A percentile compares a stretch with the other conserved stretches of the same genome.
Evolutionary conservation across 805 yeast species (phyloP).

Genomic region (Yarrowia osloensis): DNA sequence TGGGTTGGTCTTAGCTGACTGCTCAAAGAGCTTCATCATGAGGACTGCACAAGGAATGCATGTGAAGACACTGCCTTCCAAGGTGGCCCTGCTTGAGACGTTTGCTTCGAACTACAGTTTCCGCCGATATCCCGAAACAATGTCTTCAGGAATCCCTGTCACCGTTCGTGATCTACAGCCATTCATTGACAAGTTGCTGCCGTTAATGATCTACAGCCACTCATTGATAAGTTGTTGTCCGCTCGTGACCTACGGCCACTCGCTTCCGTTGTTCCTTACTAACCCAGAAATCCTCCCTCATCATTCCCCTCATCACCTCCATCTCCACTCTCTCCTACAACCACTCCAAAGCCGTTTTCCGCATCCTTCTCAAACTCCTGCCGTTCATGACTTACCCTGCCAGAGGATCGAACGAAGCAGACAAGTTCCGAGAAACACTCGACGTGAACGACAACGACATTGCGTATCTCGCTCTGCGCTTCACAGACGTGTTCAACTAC

Average conservation of each 20-base stretch:
- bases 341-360: constrained; percentile 17
- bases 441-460: not conserved
- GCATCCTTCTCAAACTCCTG: constrained; percentile 14
- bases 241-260: not conserved
- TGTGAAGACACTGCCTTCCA: no score
- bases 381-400: constrained; percentile 21
- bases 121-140: no score
- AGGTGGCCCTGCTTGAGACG: no score
- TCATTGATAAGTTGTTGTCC: not conserved
- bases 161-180: no score
- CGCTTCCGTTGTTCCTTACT: not conserved
- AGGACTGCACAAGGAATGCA: no score
- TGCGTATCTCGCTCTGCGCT: not conserved
- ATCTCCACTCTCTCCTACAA: constrained; percentile 14
- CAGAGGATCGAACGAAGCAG: constrained; percentile 15
- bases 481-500: constrained; percentile 23
- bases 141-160: no score
- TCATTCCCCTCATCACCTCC: not conserved
- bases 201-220: no score
- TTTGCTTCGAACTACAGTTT: no score
- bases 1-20: no score
- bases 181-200: no score
- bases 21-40: no score
- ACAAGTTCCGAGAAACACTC: not conserved
- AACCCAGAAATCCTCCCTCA: constrained; percentile 35